These are phyloP conservation scores for Pseudogymnoascus sp. DNA, from an alignment of 2,329 filamentous ascomycete species.

Conservation along the genomic window DNA sequence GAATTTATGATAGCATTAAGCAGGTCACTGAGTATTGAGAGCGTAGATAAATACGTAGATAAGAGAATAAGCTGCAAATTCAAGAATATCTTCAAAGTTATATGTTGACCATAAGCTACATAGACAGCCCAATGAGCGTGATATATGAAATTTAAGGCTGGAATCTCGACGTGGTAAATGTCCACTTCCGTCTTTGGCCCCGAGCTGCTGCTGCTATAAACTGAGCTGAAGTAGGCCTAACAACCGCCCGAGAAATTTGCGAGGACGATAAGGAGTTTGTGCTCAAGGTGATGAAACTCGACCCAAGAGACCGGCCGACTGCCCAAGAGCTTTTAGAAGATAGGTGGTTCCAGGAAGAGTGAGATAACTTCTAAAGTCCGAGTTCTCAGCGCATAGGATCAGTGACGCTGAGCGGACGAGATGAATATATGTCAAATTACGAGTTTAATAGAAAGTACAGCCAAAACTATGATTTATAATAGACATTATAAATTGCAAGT, in stretches of 20 bases:
- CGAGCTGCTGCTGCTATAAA: too few relatives aligned
- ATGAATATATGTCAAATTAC: not conserved
- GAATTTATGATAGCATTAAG: slow-evolving; percentile 31
- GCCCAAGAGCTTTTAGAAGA: slow-evolving; percentile 32
- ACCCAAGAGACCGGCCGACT: slow-evolving; percentile 36
- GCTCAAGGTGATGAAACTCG: slow-evolving; percentile 38
- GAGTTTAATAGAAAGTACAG: not conserved
- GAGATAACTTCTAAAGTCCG: not conserved
- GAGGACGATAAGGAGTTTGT: slow-evolving; percentile 31
- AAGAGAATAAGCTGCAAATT: not conserved
- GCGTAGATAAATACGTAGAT: not conserved
- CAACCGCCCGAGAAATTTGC: too few relatives aligned
- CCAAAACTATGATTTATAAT: not conserved
- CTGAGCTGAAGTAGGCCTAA: too few relatives aligned
- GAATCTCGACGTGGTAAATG: too few relatives aligned
- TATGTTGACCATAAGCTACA: not conserved
- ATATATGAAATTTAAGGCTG: too few relatives aligned
- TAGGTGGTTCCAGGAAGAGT: slow-evolving; percentile 28
- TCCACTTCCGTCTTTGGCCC: too few relatives aligned
- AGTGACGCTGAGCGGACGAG: too few relatives aligned
- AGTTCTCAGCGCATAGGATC: too few relatives aligned
- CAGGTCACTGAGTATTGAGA: slow-evolving; percentile 24
- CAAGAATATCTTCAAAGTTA: not conserved
- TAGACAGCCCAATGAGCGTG: not conserved
- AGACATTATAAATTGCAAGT: too few relatives aligned